These are phyloP conservation scores for Didymellaceae sp. DNA, from an alignment of 2,329 filamentous ascomycete species.

Conservation along the genomic window DNA sequence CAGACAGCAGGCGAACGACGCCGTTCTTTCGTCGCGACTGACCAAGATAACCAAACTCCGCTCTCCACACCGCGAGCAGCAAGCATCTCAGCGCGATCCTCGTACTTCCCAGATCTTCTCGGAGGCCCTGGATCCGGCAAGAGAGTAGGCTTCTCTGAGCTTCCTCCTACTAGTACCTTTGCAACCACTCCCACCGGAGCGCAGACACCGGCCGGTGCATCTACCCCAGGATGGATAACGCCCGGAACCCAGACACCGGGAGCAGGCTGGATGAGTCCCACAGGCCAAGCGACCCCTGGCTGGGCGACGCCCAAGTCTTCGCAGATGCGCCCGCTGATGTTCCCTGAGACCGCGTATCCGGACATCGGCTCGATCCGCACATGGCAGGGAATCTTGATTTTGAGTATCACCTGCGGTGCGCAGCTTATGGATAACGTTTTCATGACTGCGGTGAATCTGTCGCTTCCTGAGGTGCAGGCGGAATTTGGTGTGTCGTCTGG, in stretches of 20 bases:
- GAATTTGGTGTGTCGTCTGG: slow-evolving; percentile 12
- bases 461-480: slow-evolving; percentile 13
- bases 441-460: slow-evolving; percentile 16
- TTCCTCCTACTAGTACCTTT: slow-evolving; percentile 3
- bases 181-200: slow-evolving; percentile 8
- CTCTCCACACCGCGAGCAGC: slow-evolving; percentile 12
- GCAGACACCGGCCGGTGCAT: slow-evolving; percentile 12
- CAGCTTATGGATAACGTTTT: slow-evolving; percentile 16
- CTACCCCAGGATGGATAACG: slow-evolving; percentile 15
- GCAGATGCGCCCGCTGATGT: slow-evolving; percentile 14
- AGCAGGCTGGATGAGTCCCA: slow-evolving; percentile 12
- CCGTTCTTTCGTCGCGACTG: slow-evolving; percentile 7
- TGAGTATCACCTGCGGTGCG: slow-evolving; percentile 9
- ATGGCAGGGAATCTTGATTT: slow-evolving; percentile 8
- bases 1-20: slow-evolving; percentile 2
- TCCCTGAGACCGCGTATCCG: slow-evolving; percentile 12
- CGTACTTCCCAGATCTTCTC: slow-evolving; percentile 12
- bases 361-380: slow-evolving; percentile 15
- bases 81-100: slow-evolving; percentile 15
- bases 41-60: slow-evolving; percentile 6
- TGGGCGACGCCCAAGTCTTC: slow-evolving; percentile 16
- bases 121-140: slow-evolving; percentile 1
- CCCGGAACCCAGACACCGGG: slow-evolving; percentile 12
- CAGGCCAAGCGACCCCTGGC: slow-evolving; percentile 12
- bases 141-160: slow-evolving; percentile 5